These are phyloP conservation scores for Zopfia rhizophila DNA, from an alignment of 2,329 filamentous ascomycete species.

Conservation along the genomic window DNA sequence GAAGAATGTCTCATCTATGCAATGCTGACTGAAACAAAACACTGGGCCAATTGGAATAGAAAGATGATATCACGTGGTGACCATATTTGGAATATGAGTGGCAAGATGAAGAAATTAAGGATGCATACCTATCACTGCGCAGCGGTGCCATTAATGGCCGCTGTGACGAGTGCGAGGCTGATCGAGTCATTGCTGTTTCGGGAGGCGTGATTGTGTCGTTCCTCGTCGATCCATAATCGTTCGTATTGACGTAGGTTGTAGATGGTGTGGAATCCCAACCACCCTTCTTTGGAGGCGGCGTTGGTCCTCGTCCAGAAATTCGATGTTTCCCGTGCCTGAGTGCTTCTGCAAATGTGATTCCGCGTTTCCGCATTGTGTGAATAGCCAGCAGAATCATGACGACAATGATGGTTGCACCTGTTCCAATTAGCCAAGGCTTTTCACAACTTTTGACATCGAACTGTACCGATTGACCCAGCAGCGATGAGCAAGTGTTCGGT, in stretches of 20 bases:
- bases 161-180: constrained; percentile 41
- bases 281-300: constrained; percentile 32
- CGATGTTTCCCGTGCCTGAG: constrained; percentile 36
- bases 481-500: constrained; percentile 54
- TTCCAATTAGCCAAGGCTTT: constrained; percentile 22
- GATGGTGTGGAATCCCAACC: constrained; percentile 38
- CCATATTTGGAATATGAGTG: neutral
- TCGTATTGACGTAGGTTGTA: too few species aligned
- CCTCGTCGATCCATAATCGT: constrained; percentile 36
- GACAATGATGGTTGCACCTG: constrained; percentile 52
- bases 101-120: neutral
- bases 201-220: constrained; percentile 39
- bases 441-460: neutral
- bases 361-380: constrained; percentile 51
- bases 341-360: constrained; percentile 43
- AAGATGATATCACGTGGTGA: constrained; percentile 1
- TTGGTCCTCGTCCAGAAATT: constrained; percentile 32
- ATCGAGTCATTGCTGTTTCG: constrained; percentile 34
- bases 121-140: constrained; percentile 42
- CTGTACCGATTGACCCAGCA: constrained; percentile 52
- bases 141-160: constrained; percentile 38
- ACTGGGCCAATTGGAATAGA: constrained; percentile 1
- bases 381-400: constrained; percentile 49
- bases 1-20: constrained; percentile 10
- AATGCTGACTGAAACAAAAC: constrained; percentile 20